Conservation (phyloP, 2,329 filamentous ascomycete genomes). For the Gaeumannomyces sp. region DNA sequence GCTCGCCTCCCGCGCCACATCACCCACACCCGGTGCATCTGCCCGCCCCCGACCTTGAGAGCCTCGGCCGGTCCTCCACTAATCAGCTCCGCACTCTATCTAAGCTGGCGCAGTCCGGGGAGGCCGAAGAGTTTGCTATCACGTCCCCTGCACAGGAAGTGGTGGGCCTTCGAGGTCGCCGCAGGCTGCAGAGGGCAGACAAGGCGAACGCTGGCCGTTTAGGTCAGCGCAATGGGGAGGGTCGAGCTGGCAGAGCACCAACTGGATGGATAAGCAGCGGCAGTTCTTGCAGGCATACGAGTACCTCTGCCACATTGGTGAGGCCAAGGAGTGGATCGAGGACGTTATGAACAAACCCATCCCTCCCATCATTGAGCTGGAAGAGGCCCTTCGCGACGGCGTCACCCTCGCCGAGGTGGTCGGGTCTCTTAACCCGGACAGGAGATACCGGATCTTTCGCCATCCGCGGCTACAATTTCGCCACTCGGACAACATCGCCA, state of each 20-base stretch:
- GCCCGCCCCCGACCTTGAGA: conserved; percentile 67
- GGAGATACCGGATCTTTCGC: conserved; percentile 75
- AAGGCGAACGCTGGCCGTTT: conserved; percentile 42
- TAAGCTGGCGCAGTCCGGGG: conserved; percentile 68
- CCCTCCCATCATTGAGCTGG: conserved; percentile 86
- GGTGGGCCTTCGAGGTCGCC: conserved; percentile 75
- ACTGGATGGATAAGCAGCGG: conserved; percentile 98
- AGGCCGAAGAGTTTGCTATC: conserved; percentile 75
- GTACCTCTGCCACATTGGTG: conserved; percentile 96
- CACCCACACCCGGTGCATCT: conserved; percentile 41
- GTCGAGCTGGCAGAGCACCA: conserved; percentile 73
- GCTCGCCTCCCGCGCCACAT: conserved; percentile 29
- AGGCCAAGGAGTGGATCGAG: conserved; percentile 99
- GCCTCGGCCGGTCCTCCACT: conserved; percentile 81
- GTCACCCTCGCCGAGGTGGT: conserved; percentile 94
- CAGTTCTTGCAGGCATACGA: conserved; percentile 97
- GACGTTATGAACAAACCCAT: conserved; percentile 78
- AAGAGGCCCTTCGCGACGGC: conserved; percentile 86
- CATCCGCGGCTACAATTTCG: conserved; percentile 82
- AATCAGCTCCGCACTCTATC: conserved; percentile 84
- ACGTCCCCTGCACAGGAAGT: conserved; percentile 77
- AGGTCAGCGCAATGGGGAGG: conserved; percentile 36
- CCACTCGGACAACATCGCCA: conserved; percentile 95
- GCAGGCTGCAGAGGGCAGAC: conserved; percentile 69
- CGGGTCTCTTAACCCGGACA: conserved; percentile 74